These are phyloP conservation scores for Saturnispora diversa DNA, from an alignment of 805 yeast genomes.

Conservation along the genomic window DNA sequence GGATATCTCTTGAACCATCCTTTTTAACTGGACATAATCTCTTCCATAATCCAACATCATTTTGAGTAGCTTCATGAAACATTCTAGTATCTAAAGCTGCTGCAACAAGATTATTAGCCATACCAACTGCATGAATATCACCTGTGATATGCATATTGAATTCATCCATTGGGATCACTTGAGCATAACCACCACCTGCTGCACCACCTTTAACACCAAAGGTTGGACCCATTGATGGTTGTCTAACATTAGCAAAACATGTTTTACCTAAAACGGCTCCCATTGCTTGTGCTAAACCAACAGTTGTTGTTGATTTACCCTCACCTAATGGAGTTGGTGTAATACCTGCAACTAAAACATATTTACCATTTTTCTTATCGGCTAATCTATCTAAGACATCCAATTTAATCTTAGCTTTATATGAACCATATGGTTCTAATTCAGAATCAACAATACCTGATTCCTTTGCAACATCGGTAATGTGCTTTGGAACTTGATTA, in stretches of 20 bases:
- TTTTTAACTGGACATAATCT: slow-evolving; percentile 82
- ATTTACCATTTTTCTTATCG: slow-evolving; percentile 65
- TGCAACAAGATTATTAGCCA: slow-evolving; percentile 87
- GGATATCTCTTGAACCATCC: slow-evolving; percentile 64
- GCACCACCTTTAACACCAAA: slow-evolving; percentile 99
- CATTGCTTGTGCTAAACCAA: slow-evolving; percentile 93
- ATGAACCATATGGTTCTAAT: slow-evolving; percentile 81
- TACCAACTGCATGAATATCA: slow-evolving; percentile 92
- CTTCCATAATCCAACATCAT: slow-evolving; percentile 68
- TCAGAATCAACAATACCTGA: slow-evolving; percentile 72
- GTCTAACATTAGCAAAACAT: slow-evolving; percentile 91
- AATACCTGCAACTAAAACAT: slow-evolving; percentile 90
- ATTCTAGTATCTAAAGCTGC: slow-evolving; percentile 96
- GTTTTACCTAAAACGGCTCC: slow-evolving; percentile 82
- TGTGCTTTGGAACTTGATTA: slow-evolving; percentile 78
- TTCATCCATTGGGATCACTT: slow-evolving; percentile 98
- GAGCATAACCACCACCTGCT: slow-evolving; percentile 98
- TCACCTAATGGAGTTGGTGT: slow-evolving; percentile 98
- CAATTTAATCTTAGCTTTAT: slow-evolving; percentile 80
- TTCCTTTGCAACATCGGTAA: slow-evolving; percentile 67
- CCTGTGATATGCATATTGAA: slow-evolving; percentile 97
- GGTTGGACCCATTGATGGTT: slow-evolving; percentile 98
- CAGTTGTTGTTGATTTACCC: slow-evolving; percentile 94
- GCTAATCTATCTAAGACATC: slow-evolving; percentile 61
- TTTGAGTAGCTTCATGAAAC: slow-evolving; percentile 86